Conservation (phyloP, 2,329 filamentous ascomycete genomes). For the Botrytis aclada region DNA sequence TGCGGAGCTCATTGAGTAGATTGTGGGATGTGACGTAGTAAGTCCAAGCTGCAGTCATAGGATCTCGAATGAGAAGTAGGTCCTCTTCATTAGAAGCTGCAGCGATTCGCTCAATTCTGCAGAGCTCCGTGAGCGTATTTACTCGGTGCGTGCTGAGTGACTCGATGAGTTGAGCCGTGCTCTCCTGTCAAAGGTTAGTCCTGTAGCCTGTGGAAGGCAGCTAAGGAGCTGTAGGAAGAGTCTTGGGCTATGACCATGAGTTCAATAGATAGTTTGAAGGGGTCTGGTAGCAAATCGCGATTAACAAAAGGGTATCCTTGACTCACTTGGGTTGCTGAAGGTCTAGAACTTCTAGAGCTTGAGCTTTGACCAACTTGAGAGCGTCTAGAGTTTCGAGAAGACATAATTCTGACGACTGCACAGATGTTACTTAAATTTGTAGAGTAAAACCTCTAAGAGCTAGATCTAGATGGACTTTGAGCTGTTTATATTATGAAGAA, state of each 20-base stretch:
- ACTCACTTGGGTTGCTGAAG: constrained; percentile 35
- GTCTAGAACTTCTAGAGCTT: constrained; percentile 25
- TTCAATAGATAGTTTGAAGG: background rate
- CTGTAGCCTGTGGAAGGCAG: background rate
- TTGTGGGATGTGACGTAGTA: constrained; percentile 71
- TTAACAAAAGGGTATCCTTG: constrained; percentile 25
- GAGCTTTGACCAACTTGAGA: constrained; percentile 20
- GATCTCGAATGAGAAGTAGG: constrained; percentile 56
- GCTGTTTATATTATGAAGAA: background rate
- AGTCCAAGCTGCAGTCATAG: constrained; percentile 69
- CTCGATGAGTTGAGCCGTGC: constrained; percentile 53
- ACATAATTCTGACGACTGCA: constrained; percentile 21
- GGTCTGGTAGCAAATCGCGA: background rate
- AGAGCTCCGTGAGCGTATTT: constrained; percentile 70
- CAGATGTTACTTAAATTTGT: background rate
- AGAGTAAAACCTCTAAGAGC: background rate
- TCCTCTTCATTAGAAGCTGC: constrained; percentile 55
- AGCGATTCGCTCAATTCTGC: constrained; percentile 66
- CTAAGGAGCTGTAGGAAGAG: background rate
- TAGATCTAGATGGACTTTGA: background rate
- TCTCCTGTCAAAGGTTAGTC: constrained; percentile 26
- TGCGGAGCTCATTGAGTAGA: constrained; percentile 66
- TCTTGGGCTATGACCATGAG: background rate
- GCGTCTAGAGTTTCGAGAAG: constrained; percentile 25
- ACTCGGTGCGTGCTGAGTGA: constrained; percentile 64